Evolutionary conservation across 768 basidiomycete genomes (phyloP).

Genomic region (Ramaria rubella): DNA sequence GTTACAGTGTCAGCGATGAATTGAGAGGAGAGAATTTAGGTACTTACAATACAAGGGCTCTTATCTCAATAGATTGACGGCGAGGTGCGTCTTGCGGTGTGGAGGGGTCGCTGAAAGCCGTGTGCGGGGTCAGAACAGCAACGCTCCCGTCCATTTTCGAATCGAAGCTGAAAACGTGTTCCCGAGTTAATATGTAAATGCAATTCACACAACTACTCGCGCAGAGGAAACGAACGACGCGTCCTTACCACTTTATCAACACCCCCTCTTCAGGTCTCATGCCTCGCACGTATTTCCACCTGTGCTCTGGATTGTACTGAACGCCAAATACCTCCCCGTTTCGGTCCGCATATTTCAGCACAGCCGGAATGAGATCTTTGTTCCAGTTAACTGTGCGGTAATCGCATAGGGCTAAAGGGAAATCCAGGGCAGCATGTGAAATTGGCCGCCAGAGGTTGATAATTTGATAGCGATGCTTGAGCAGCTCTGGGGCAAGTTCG

Average conservation of each 20-base stretch:
- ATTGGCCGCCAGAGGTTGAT: slow-evolving; percentile 53
- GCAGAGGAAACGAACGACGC: neutral
- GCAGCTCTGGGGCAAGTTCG: slow-evolving; percentile 33
- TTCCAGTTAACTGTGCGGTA: slow-evolving; percentile 34
- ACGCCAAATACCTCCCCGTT: slow-evolving; percentile 40
- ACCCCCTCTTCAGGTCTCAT: slow-evolving; percentile 41
- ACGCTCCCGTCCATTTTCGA: slow-evolving; percentile 31
- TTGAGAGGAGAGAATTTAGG: no score
- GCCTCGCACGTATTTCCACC: slow-evolving; percentile 41
- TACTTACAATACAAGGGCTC: slow-evolving; percentile 30
- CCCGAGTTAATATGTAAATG: no score
- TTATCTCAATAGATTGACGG: slow-evolving; percentile 30
- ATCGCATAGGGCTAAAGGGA: slow-evolving; percentile 45
- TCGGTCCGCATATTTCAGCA: slow-evolving; percentile 35
- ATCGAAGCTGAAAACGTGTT: slow-evolving; percentile 22
- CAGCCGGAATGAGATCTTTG: slow-evolving; percentile 32
- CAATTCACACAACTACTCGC: no score
- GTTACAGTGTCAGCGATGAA: no score
- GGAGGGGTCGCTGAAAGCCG: slow-evolving; percentile 29
- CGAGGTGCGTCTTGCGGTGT: slow-evolving; percentile 24
- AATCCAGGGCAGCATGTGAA: slow-evolving; percentile 36
- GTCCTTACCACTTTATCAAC: slow-evolving; percentile 43
- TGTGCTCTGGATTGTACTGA: slow-evolving; percentile 32
- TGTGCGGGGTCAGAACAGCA: slow-evolving; percentile 28
- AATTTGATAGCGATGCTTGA: slow-evolving; percentile 43